Percentiles rank a stretch among this genome's conserved stretches.
phyloP scores from a whole-genome alignment of 2,329 filamentous ascomycete genomes.

The Mycosphaerella sp. region DNA sequence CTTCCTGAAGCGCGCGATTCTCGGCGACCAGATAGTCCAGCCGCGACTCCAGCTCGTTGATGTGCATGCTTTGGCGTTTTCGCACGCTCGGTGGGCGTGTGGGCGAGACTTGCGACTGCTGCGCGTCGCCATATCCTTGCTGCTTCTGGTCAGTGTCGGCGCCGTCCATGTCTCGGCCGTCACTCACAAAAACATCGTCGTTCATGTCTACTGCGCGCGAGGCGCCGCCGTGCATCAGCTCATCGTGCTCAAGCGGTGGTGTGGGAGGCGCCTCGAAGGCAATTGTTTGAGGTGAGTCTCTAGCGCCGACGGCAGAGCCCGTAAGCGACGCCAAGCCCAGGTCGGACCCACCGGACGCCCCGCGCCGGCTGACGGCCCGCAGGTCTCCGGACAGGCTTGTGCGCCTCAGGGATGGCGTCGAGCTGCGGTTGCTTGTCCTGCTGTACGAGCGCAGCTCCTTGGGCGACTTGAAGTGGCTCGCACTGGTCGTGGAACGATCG shows the following conservation, averaged over 20 bases:
- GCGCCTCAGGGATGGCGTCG: constrained; percentile 65
- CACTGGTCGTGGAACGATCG: constrained; percentile 40
- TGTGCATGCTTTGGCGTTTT: constrained; percentile 94
- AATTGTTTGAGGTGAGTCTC: constrained; percentile 35
- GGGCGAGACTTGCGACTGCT: constrained; percentile 80
- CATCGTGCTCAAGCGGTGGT: constrained; percentile 58
- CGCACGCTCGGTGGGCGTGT: constrained; percentile 93
- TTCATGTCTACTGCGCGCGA: constrained; percentile 70
- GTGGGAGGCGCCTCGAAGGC: constrained; percentile 41
- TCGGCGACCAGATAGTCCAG: constrained; percentile 81
- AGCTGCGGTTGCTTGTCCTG: constrained; percentile 50
- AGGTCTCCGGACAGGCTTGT: constrained; percentile 70
- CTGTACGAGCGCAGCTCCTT: constrained; percentile 57
- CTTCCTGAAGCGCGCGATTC: constrained; percentile 71
- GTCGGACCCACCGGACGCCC: constrained; percentile 33
- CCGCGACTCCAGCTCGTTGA: constrained; percentile 76
- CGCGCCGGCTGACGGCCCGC: constrained; percentile 54
- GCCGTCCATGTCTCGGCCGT: constrained; percentile 40
- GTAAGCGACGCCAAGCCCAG: constrained; percentile 16
- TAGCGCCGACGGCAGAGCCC: constrained; percentile 36
- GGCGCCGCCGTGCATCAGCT: constrained; percentile 81
- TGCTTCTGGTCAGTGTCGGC: constrained; percentile 38
- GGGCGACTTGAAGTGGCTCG: constrained; percentile 37
- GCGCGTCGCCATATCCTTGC: constrained; percentile 92
- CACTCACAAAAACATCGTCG: constrained; percentile 89